Base-by-base conservation (phyloP, 2,329 filamentous ascomycete genomes). In the Penicillium olsonii region DNA sequence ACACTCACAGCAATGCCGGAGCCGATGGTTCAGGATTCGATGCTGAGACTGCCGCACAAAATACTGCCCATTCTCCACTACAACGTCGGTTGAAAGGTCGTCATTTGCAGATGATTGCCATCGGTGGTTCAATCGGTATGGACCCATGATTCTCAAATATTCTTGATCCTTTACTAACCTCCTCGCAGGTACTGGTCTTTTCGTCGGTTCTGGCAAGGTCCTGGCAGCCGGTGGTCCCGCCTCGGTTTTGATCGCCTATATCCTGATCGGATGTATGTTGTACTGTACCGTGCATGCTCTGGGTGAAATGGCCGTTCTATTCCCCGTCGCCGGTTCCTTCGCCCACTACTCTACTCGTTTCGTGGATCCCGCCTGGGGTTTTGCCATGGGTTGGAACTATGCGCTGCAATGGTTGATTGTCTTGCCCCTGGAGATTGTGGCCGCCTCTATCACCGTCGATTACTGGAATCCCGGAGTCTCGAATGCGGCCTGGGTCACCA, bases 61-160 rank as follows among this genome's bases (percentile, higher is more conserved):
- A 78, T 37, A 92, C 90, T 2, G 87, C 89, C 4, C 80, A 85
- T 56, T 87, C 88, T 38, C 84, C 87, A 7, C 78, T 97, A 42
- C 84, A 87, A 42, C 80, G 91, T 63, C 86, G 84, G 68, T 74
- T 95, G 59, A 94, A 95, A 73, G 84, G 85, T 17, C 81, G 91
- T 40, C 92, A 97, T 76, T 68, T 96, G 67, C 92, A 96, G 75
- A 96, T 96, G 92, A 96, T 96, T 77, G 92, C 92, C 12, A 95
- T 96, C 59, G 91, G 91, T 61, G 92, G 92, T 37, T 92, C 88
- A 10, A 96, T 96, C 63, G 88, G 88, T 83, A 75, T 47, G 70
- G 18, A 17, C 37, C 19, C 11, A 10, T 17, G 4, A 7, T 17
- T 19, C 10, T n/a, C 14, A 29, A 15, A 14, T 15, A 5, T 31